Conservation (phyloP, 345 rosid species). For the Carallia pectinifolia region DNA sequence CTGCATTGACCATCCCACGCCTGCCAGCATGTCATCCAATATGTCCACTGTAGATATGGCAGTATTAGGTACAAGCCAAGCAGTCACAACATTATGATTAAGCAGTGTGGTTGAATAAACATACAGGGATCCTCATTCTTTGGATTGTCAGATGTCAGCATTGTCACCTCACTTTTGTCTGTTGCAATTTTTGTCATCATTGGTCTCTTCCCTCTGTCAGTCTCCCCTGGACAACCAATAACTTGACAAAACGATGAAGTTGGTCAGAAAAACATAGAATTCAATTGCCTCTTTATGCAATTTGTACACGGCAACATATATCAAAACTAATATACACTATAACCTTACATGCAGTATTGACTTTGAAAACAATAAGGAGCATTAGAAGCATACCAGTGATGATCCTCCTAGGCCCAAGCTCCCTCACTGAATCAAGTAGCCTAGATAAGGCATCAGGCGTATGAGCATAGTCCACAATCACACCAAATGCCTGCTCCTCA, state of each 20-base stretch:
- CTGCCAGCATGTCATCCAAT: slow-evolving; percentile 91
- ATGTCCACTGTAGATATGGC: slow-evolving; percentile 70
- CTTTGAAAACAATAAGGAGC: slow-evolving; percentile 1
- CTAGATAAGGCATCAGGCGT: slow-evolving; percentile 85
- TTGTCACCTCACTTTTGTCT: slow-evolving; percentile 88
- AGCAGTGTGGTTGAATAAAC: slow-evolving; percentile 19
- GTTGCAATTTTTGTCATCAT: slow-evolving; percentile 83
- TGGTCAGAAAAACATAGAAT: slow-evolving; percentile 5
- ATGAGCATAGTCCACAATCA: slow-evolving; percentile 79
- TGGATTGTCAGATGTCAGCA: slow-evolving; percentile 89
- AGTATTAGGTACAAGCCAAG: slow-evolving; percentile 3
- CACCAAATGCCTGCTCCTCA: slow-evolving; percentile 93
- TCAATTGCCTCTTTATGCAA: background rate
- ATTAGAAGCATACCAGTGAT: slow-evolving; percentile 65
- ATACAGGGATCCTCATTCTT: slow-evolving; percentile 85
- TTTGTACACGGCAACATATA: background rate
- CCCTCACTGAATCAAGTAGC: slow-evolving; percentile 81
- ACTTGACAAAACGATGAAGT: slow-evolving; percentile 37
- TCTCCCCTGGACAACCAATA: slow-evolving; percentile 79
- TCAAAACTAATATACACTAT: background rate
- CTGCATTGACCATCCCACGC: slow-evolving; percentile 93
- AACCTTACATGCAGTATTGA: background rate
- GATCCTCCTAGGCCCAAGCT: slow-evolving; percentile 78
- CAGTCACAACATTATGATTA: slow-evolving; percentile 6
- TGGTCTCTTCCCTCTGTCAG: slow-evolving; percentile 83